A percentile compares a stretch with the other conserved stretches of the same genome.
Evolutionary conservation across 768 basidiomycete species (phyloP).

Genomic region (Russula dissimulans): DNA sequence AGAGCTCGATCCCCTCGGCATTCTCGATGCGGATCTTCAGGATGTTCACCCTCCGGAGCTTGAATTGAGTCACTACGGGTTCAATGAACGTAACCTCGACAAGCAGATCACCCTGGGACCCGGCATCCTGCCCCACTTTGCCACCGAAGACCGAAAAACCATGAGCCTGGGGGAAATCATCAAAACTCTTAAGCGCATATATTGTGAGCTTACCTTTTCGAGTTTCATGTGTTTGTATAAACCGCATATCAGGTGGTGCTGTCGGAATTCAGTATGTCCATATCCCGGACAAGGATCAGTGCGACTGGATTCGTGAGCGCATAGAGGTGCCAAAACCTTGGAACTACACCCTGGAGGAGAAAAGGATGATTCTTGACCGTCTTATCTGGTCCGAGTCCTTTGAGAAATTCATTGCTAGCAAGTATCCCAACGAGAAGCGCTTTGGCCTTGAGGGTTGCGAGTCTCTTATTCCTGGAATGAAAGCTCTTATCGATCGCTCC

Average conservation of each 20-base stretch:
- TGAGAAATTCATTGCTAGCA: slow-evolving; percentile 96
- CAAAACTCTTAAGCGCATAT: slow-evolving; percentile 81
- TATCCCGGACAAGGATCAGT: slow-evolving; percentile 97
- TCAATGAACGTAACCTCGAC: slow-evolving; percentile 87
- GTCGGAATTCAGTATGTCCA: slow-evolving; percentile 90
- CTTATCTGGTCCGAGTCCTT: slow-evolving; percentile 99
- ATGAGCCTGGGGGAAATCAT: slow-evolving; percentile 92
- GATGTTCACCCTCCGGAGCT: slow-evolving; percentile 78
- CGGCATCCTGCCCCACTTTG: slow-evolving; percentile 93
- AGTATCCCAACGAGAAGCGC: slow-evolving; percentile 99
- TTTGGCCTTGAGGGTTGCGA: slow-evolving; percentile 99
- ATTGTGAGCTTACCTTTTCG: slow-evolving; percentile 54
- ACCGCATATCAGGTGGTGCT: slow-evolving; percentile 52
- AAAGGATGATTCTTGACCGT: slow-evolving; percentile 97
- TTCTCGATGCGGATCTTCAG: slow-evolving; percentile 81
- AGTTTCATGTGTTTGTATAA: background rate
- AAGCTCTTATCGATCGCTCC: slow-evolving; percentile 96
- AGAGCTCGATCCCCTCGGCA: slow-evolving; percentile 91
- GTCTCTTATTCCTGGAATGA: slow-evolving; percentile 97
- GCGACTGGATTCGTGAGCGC: slow-evolving; percentile 97
- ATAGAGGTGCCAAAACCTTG: slow-evolving; percentile 93
- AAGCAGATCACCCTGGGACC: slow-evolving; percentile 93
- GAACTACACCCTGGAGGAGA: slow-evolving; percentile 98
- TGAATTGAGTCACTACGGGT: slow-evolving; percentile 89
- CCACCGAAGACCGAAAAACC: slow-evolving; percentile 71